Base-by-base conservation (phyloP, 177 flowering plant species). In the Vitis hybrid region DNA sequence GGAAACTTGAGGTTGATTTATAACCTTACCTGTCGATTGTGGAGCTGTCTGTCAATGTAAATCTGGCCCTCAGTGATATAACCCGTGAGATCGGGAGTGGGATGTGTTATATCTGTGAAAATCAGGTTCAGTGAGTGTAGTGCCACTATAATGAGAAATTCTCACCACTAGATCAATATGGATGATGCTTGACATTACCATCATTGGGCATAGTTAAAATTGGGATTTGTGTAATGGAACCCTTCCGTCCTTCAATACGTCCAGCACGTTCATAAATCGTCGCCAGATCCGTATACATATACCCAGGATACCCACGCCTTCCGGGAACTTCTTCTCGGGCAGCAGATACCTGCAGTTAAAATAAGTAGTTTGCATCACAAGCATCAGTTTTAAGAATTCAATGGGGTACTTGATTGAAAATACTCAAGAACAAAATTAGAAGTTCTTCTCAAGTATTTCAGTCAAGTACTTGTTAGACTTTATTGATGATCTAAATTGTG, bases 311-410 rank as follows among this genome's bases (percentile, higher is more conserved):
- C 10, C 99, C 99, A 89, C 98, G 97, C 64, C 98, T 89, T 75
- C 99, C 97, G 17, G 99, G 99, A 55, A 95, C 99, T 85, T 95
- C 99, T 68, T 95, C 99, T 66, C 99, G 84, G 50, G 99, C 99
- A 79, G 99, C 99, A 84, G 98, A 95, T 19, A 95, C 98, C 99
- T 95, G 80, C 32, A 77, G 17, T 30, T 57, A 56, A 6, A 70
- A 80, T 56, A 21, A 48, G 48, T 39, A 45, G 26, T 56, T 34
- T 54, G 65, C 64, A 18, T 68, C 18, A 32, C 48, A 39, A 39
- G 48, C 48, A 39, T 39, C 48, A 39, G 48, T 7, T 39, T 39
- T 0, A 39, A 6, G 48, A 39, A 39, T 39, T 39, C 7, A 39
- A 39, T 39, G 48, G 48, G 48, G 48, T 39, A 39, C 48, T 39